Base-by-base conservation (phyloP, 306 rosid genomes). In the Cajanus cajan region DNA sequence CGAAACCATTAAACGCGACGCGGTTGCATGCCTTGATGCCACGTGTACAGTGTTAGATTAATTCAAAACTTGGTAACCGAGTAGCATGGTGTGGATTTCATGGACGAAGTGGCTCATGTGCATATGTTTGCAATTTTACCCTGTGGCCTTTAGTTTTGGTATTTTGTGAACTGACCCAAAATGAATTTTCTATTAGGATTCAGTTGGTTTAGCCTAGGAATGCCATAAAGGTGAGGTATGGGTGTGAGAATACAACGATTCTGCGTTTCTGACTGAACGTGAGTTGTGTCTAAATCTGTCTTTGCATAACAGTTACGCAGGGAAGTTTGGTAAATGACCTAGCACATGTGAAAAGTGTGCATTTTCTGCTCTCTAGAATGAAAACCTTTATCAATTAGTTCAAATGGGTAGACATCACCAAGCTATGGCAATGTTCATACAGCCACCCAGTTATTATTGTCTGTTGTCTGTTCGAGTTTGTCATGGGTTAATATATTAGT, bases 41-140 rank as follows among this genome's bases (percentile, higher is more conserved):
- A 80, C 84, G 62, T 80, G 79, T 51, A 72, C 2, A 31, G 8
- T 45, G 13, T 24, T 41, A 18, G 71, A 58, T n/a, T n/a, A n/a
- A n/a, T 78, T 69, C 31, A 44, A 58, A 51, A 25, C 68, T 67
- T 67, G 5, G 7, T 15, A 45, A 45, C 74, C 43, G n/a, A 45
- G 74, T 9, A 73, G 52, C 36, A 34, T 21, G 67, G 12, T 13
- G 12, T 13, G 64, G 10, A 19, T 51, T 71, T 71, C 11, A 10
- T 48, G 75, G 25, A 14, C 15, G 65, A 48, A 16, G 16, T 34
- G 22, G 21, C 44, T 62, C 28, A 18, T 37, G 70, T 37, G 33
- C 48, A 18, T 0, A n/a, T 18, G 25, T 37, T 10, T 37, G n/a
- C 31, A 9, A 18, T 65, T 18, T 65, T 37, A 18, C 50, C 4